These are phyloP conservation scores for Smithsoniella earleae DNA, from an alignment of 163 green algal species.

Conservation along the genomic window DNA sequence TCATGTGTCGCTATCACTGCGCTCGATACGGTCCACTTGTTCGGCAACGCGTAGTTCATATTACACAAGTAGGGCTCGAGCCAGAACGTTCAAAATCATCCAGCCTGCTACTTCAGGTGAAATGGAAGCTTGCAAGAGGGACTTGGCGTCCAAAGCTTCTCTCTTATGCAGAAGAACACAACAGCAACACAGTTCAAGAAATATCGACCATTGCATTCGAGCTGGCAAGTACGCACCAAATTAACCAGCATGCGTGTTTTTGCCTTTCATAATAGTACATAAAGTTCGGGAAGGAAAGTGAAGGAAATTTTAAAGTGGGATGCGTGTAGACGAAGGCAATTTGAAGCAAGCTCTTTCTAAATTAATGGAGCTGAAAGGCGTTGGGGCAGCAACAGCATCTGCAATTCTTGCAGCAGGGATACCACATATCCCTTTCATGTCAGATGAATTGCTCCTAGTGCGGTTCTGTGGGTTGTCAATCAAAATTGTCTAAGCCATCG, in stretches of 20 bases:
- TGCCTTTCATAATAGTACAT: neutral
- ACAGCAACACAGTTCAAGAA: neutral
- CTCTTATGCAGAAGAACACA: neutral
- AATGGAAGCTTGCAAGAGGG: slow-evolving; percentile 16
- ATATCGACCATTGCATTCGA: neutral
- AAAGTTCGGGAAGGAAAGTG: neutral
- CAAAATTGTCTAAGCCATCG: no score
- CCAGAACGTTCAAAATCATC: no score
- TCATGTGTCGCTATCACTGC: no score
- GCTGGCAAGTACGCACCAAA: neutral
- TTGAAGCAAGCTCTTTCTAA: slow-evolving; percentile 23
- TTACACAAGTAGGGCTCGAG: no score
- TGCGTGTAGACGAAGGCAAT: neutral
- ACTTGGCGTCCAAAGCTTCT: slow-evolving; percentile 19
- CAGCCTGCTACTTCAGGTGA: slow-evolving; percentile 2
- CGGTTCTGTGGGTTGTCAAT: neutral
- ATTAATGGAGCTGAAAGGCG: slow-evolving; percentile 42
- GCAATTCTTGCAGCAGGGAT: slow-evolving; percentile 42
- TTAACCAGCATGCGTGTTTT: neutral
- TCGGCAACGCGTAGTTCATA: no score
- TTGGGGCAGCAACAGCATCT: slow-evolving; percentile 62
- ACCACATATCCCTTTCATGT: slow-evolving; percentile 50
- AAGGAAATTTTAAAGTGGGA: neutral
- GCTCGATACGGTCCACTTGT: no score
- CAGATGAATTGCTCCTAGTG: slow-evolving; percentile 50